A percentile compares a stretch with the other conserved stretches of the same genome.
Conservation (phyloP, 495 filamentous ascomycete genomes). For the Aspergillus haitiensis region DNA sequence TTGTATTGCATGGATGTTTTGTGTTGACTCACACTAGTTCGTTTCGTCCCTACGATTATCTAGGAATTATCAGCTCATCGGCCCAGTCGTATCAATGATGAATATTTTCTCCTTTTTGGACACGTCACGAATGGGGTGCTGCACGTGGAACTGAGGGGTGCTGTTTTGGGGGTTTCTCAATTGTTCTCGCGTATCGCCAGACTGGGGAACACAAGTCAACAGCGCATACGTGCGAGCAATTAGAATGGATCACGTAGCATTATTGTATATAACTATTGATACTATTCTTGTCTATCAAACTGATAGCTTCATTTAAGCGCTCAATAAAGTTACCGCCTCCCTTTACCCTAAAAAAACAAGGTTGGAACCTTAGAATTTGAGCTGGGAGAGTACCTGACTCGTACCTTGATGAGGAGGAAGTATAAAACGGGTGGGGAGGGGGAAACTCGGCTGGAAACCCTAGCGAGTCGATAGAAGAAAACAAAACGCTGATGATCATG, state of each 20-base stretch:
- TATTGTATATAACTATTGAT: too few relatives aligned
- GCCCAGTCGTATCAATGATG: slow-evolving; percentile 9
- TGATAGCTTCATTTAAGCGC: background rate
- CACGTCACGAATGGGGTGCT: slow-evolving; percentile 17
- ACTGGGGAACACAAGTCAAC: too few relatives aligned
- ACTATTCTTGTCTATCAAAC: too few relatives aligned
- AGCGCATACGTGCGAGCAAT: too few relatives aligned
- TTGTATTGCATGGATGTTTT: background rate
- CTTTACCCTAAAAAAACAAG: background rate
- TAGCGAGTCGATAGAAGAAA: background rate
- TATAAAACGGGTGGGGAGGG: background rate
- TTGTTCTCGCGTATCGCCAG: too few relatives aligned
- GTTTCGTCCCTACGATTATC: slow-evolving; percentile 10
- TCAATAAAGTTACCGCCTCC: background rate
- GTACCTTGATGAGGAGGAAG: background rate
- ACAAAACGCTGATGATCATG: background rate
- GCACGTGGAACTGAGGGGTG: slow-evolving; percentile 25
- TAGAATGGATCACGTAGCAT: too few relatives aligned
- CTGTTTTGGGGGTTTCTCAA: too few relatives aligned
- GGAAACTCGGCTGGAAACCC: background rate
- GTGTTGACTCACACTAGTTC: background rate
- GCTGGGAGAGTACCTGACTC: background rate
- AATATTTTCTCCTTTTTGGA: slow-evolving; percentile 14
- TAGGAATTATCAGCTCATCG: slow-evolving; percentile 4
- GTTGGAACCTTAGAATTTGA: background rate